Evolutionary conservation across 805 yeast genomes (phyloP).

Genomic region (Kazachstania martiniae): DNA sequence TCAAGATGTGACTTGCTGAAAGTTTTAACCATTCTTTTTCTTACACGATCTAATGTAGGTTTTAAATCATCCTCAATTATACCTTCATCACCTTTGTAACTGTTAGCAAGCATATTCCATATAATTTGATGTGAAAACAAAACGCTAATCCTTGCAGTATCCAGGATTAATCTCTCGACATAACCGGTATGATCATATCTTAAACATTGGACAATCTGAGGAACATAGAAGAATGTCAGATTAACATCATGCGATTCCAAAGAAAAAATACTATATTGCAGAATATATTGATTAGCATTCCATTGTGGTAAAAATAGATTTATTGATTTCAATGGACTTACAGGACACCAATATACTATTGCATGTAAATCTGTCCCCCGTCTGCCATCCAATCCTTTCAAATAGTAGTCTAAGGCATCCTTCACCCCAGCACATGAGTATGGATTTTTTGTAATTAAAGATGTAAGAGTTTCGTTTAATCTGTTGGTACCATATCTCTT

Average conservation of each 20-base stretch:
- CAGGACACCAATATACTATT: constrained; percentile 59
- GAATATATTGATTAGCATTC: constrained; percentile 50
- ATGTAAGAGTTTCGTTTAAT: constrained; percentile 28
- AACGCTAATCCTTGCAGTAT: constrained; percentile 83
- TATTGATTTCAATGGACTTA: constrained; percentile 77
- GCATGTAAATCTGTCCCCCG: constrained; percentile 19
- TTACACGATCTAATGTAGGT: constrained; percentile 70
- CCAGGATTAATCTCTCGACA: constrained; percentile 78
- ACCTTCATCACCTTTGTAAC: constrained; percentile 83
- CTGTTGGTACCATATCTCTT: constrained; percentile 36
- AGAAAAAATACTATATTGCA: constrained; percentile 86
- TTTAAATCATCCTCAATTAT: constrained; percentile 69
- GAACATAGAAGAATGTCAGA: constrained; percentile 89
- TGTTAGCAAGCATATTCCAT: constrained; percentile 95
- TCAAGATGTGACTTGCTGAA: constrained; percentile 50
- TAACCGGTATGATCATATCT: constrained; percentile 77
- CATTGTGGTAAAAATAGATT: constrained; percentile 70
- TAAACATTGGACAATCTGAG: constrained; percentile 90
- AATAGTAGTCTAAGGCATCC: constrained; percentile 11
- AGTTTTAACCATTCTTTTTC: constrained; percentile 47
- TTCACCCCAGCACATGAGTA: constrained; percentile 29
- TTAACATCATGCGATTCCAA: constrained; percentile 80
- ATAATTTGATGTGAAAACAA: constrained; percentile 94
- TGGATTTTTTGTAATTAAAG: constrained; percentile 46
- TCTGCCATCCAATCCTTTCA: constrained; percentile 2